phyloP scores from a whole-genome alignment of 2,329 filamentous ascomycete genomes.

The Verticillium albo-atrum region DNA sequence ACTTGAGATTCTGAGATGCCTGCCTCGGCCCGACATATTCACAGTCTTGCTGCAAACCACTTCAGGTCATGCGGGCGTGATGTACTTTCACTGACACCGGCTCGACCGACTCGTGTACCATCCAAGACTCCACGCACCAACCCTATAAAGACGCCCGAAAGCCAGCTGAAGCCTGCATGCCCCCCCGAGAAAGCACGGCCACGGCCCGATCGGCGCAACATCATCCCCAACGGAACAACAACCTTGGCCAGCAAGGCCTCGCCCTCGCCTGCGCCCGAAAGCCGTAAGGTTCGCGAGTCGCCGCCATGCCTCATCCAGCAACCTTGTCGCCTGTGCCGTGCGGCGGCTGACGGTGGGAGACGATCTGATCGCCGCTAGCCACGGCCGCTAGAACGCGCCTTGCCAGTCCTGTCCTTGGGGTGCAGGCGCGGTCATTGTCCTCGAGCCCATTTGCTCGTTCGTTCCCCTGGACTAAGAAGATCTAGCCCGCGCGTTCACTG shows the following conservation, averaged over 20 bases:
- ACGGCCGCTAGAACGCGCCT: neutral
- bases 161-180: no score
- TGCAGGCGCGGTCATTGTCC: neutral
- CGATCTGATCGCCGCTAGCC: neutral
- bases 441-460: neutral
- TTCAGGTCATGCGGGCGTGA: no score
- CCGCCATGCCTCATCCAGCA: neutral
- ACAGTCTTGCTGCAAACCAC: no score
- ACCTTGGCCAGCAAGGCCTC: neutral
- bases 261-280: neutral
- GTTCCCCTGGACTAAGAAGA: neutral
- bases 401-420: neutral
- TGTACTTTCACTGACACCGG: no score
- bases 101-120: no score
- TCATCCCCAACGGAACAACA: no score
- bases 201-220: neutral
- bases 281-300: neutral
- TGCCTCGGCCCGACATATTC: no score
- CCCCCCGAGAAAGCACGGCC: no score
- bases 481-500: neutral
- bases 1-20: no score
- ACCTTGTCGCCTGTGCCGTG: neutral
- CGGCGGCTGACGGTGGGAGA: neutral
- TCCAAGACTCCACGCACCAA: no score
- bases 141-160: no score